phyloP scores from a whole-genome alignment of 257 asterid genomes.

The Fraxinus anomala region DNA sequence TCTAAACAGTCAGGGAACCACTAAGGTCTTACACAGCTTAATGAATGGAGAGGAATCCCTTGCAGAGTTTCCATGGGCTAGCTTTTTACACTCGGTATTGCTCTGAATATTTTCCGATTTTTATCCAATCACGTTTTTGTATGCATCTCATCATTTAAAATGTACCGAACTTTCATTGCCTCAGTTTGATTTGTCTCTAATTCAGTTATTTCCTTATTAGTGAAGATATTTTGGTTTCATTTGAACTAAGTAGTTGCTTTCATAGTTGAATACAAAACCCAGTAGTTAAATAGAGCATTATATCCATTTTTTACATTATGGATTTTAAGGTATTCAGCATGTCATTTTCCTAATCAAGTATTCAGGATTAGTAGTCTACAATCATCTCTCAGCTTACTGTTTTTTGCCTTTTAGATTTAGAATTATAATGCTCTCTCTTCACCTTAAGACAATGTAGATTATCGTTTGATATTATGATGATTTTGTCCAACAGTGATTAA shows the following conservation, averaged over 20 bases:
- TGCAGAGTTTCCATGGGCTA: slow-evolving; percentile 93
- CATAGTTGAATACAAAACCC: neutral
- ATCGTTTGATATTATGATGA: slow-evolving; percentile 1
- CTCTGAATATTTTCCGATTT: slow-evolving; percentile 26
- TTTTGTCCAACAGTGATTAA: too few relatives aligned
- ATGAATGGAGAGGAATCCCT: slow-evolving; percentile 82
- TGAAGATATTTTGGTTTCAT: slow-evolving; percentile 6
- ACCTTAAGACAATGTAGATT: slow-evolving; percentile 10
- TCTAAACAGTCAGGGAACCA: slow-evolving; percentile 38
- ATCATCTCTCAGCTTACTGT: slow-evolving; percentile 10
- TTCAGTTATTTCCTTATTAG: neutral
- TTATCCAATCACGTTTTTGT: neutral
- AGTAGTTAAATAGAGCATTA: slow-evolving; percentile 19
- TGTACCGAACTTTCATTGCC: slow-evolving; percentile 17
- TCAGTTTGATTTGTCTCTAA: slow-evolving; percentile 9
- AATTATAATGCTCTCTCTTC: slow-evolving; percentile 3
- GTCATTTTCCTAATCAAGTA: slow-evolving; percentile 11
- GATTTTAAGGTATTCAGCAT: neutral
- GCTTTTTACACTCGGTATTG: slow-evolving; percentile 84
- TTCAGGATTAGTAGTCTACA: slow-evolving; percentile 7
- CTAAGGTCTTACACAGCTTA: slow-evolving; percentile 48
- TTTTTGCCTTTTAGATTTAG: slow-evolving; percentile 4
- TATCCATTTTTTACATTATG: neutral
- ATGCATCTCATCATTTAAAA: slow-evolving; percentile 27
- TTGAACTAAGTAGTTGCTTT: slow-evolving; percentile 12